These are phyloP conservation scores for Saccharum officinarum DNA, from an alignment of 176 grass and related monocot species.

Conservation along the genomic window DNA sequence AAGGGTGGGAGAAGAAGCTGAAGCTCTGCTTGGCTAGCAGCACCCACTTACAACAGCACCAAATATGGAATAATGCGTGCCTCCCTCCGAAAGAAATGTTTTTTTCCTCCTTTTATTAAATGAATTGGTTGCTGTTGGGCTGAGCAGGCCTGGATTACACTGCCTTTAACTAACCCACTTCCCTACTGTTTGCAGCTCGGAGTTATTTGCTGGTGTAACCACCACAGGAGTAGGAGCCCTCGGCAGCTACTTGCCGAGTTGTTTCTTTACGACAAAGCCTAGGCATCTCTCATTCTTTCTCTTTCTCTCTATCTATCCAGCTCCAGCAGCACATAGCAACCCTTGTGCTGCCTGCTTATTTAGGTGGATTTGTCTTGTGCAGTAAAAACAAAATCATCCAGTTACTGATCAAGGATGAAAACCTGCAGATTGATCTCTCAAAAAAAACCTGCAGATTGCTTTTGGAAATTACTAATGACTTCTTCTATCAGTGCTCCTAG, in stretches of 20 bases:
- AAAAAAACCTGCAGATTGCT: no score
- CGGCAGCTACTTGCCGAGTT: slow-evolving; percentile 36
- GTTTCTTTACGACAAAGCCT: slow-evolving; percentile 58
- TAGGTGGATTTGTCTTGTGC: neutral
- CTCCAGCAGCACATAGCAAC: neutral
- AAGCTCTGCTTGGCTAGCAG: neutral
- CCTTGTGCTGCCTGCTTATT: neutral
- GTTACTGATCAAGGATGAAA: neutral
- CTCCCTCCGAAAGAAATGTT: slow-evolving; percentile 32
- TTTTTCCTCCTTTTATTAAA: slow-evolving; percentile 18
- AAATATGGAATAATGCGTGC: slow-evolving; percentile 48
- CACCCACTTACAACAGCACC: slow-evolving; percentile 59
- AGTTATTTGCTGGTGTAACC: slow-evolving; percentile 64
- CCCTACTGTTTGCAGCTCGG: slow-evolving; percentile 46
- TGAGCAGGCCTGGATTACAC: slow-evolving; percentile 50
- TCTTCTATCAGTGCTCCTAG: neutral
- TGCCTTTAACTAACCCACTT: slow-evolving; percentile 27
- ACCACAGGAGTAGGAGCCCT: slow-evolving; percentile 33
- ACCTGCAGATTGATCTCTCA: no score
- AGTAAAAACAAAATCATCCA: neutral
- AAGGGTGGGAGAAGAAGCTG: slow-evolving; percentile 1
- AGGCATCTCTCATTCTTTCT: neutral
- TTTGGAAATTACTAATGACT: neutral
- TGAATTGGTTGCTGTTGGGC: slow-evolving; percentile 27
- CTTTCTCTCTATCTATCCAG: neutral